phyloP scores from a whole-genome alignment of 345 rosid genomes.

The Conringia planisiliqua region DNA sequence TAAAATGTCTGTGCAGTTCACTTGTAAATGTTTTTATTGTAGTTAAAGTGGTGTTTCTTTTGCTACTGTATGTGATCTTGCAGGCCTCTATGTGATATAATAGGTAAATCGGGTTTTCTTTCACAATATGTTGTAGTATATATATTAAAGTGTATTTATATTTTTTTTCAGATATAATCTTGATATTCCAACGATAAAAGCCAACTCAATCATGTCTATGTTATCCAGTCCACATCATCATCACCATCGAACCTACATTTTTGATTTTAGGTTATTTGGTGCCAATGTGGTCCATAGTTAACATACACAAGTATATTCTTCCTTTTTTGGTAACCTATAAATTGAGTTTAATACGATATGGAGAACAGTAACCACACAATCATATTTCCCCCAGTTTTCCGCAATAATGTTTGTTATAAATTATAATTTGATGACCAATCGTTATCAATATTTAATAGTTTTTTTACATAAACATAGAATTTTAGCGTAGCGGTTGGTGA shows the following conservation, averaged over 20 bases:
- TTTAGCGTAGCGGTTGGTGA: neutral
- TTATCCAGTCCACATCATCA: conserved; percentile 12
- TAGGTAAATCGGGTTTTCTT: neutral
- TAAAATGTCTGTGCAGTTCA: neutral
- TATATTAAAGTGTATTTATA: neutral
- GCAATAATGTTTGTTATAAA: neutral
- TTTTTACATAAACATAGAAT: neutral
- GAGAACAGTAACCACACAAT: neutral
- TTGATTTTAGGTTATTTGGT: conserved; percentile 17
- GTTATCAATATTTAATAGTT: neutral
- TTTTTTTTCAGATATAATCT: neutral
- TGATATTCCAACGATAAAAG: neutral
- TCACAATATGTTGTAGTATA: neutral
- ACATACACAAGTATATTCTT: neutral
- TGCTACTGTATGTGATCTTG: neutral
- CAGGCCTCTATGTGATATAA: no score
- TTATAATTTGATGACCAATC: conserved; percentile 6
- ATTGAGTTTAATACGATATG: neutral
- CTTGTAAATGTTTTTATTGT: conserved; percentile 16
- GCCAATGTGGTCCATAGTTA: conserved; percentile 15
- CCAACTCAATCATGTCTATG: conserved; percentile 12
- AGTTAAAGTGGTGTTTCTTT: conserved; percentile 2
- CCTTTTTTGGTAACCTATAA: neutral
- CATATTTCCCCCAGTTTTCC: neutral
- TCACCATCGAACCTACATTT: conserved; percentile 7